Evolutionary conservation across 331 rosid genomes (phyloP), one percentile per base, ranked within the genome.

Genomic region (Dryas integrifolia): DNA sequence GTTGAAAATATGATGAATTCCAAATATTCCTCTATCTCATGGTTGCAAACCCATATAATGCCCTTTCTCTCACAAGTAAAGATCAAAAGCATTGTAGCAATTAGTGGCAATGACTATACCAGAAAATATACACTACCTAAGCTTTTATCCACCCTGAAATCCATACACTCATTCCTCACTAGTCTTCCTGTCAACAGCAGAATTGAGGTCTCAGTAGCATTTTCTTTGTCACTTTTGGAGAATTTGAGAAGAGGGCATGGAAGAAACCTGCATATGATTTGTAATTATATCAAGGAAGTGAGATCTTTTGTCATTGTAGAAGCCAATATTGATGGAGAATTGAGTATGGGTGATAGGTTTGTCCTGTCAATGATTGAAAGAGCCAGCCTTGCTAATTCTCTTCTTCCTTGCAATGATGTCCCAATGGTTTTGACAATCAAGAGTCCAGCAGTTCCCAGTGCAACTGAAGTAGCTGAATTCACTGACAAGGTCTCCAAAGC

Each of bases 131-230:
- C 81, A 65, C 68, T 84, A 1, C 70, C 86, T 58, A 48, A 48
- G 70, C 63, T 88, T 60, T 47, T 85, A 58, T 59, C 85, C 73
- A 73, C 73, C 60, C 53, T 86, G 26, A 76, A 74, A 81, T 78
- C 78, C 51, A 41, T 88, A 46, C 85, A 80, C 60, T 77, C 83
- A 66, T 72, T 46, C 74, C 83, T 90, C 58, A 40, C 74, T 6
- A 74, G 80, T 69, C 72, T 79, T 71, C 77, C 46, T 21, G 14
- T 69, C 11, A 81, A 67, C 44, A 67, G 15, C 15, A 78, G 78
- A 83, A 82, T 86, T 45, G 86, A 77, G 67, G 72, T 90, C 61
- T 84, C 88, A 1, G 88, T 80, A 6, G 87, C 88, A 68, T 88
- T 88, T 84, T 81, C 96, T 61, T 68, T 84, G 65, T 55, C 86